A percentile compares a stretch with the other conserved stretches of the same genome.
These are phyloP conservation scores for Fremontodendron californicum DNA, from an alignment of 345 rosid genomes.

Conservation along the genomic window DNA sequence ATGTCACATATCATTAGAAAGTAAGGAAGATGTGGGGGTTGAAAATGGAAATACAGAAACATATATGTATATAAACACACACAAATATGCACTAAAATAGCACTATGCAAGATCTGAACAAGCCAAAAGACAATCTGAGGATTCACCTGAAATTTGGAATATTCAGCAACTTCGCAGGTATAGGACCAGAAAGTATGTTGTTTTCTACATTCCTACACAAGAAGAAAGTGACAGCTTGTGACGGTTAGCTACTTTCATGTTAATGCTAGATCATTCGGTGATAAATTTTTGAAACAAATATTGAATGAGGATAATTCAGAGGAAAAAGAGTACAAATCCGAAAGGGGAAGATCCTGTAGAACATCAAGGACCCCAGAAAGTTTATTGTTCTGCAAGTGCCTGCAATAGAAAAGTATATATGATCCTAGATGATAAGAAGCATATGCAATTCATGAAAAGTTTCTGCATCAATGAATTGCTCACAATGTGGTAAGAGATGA, in stretches of 20 bases:
- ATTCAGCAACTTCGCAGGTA: slow-evolving; percentile 56
- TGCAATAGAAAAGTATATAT: slow-evolving; percentile 28
- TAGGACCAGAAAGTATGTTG: slow-evolving; percentile 85
- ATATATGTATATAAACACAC: not conserved
- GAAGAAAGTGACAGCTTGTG: slow-evolving; percentile 15
- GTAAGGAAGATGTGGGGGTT: not conserved
- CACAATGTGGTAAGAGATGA: slow-evolving; percentile 67
- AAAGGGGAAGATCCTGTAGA: slow-evolving; percentile 66
- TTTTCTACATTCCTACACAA: slow-evolving; percentile 66
- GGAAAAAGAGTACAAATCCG: slow-evolving; percentile 50
- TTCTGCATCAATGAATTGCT: slow-evolving; percentile 20
- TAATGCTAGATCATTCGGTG: not conserved
- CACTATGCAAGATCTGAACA: not conserved
- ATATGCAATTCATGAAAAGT: not conserved
- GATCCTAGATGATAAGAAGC: not conserved
- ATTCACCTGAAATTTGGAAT: slow-evolving; percentile 77
- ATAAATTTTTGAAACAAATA: slow-evolving; percentile 6
- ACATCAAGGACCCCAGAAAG: slow-evolving; percentile 71
- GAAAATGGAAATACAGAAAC: not conserved
- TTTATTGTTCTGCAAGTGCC: slow-evolving; percentile 80
- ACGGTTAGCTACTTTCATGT: not conserved
- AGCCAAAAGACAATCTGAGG: not conserved
- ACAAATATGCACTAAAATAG: not conserved
- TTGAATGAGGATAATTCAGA: not conserved
- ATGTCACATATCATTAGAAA: not conserved